A percentile compares a stretch with the other conserved stretches of the same genome.
phyloP scores from a whole-genome alignment of 352 stramenopile species.

The Chrysophaeum taylorii region DNA sequence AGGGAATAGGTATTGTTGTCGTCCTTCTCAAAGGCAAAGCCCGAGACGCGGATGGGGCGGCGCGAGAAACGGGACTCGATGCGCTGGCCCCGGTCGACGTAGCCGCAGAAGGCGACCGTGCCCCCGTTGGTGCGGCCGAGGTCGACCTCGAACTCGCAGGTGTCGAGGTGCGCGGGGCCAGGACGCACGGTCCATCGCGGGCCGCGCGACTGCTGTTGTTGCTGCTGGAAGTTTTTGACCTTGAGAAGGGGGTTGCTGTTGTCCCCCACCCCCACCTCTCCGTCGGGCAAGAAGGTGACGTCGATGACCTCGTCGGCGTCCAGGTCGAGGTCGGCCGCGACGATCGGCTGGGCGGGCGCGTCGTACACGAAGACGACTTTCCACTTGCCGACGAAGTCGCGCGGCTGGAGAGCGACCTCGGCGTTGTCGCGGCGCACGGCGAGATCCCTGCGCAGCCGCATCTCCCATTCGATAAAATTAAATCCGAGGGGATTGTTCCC shows the following conservation, averaged over 20 bases:
- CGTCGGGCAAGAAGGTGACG: not conserved
- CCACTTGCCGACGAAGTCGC: slow-evolving; percentile 10
- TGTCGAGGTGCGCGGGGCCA: slow-evolving; percentile 9
- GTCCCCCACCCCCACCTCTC: not conserved
- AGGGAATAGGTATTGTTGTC: not conserved
- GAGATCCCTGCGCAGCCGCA: not conserved
- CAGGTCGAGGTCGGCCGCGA: not conserved
- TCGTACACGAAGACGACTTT: not conserved
- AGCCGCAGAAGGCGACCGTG: slow-evolving; percentile 16
- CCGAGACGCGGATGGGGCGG: slow-evolving; percentile 10
- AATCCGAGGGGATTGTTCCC: not conserved
- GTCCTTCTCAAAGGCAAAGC: slow-evolving; percentile 2
- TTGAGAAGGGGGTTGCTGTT: too few relatives aligned
- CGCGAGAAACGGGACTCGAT: slow-evolving; percentile 9
- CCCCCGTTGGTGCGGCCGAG: too few relatives aligned
- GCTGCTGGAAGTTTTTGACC: too few relatives aligned
- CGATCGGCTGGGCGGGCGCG: not conserved
- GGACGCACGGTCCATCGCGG: slow-evolving; percentile 7
- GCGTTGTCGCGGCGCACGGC: not conserved
- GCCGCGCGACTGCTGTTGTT: not conserved
- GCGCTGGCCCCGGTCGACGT: slow-evolving; percentile 15
- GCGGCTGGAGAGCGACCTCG: not conserved
- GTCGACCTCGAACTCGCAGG: slow-evolving; percentile 15
- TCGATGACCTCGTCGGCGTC: not conserved
- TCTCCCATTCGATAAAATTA: slow-evolving; percentile 15